Evolutionary conservation across 805 yeast genomes (phyloP), one percentile per base, ranked within the genome.

Genomic region (Kuraishia floccosa): DNA sequence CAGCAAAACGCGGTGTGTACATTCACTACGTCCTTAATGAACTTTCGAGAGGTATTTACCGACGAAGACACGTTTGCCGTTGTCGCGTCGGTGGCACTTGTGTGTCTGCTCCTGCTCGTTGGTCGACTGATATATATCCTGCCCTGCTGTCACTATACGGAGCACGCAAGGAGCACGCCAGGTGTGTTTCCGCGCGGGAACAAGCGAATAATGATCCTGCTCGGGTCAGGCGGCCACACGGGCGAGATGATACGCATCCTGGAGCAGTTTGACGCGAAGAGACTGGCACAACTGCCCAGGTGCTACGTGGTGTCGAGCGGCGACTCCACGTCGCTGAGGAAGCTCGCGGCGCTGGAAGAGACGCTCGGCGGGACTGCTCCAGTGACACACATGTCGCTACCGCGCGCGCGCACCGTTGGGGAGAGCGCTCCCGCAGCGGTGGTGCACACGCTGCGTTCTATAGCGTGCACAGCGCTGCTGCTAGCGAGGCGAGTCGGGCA

Each of bases 151-250:
- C 28, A 24, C 9, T 24, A 24, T 12, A 24, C n/a, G 17, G 8
- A 16, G 5, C 7, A 8, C 14, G 15, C 17, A n/a, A n/a, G n/a
- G n/a, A n/a, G n/a, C n/a, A n/a, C n/a, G n/a, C n/a, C n/a, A n/a
- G n/a, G n/a, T n/a, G n/a, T n/a, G n/a, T 19, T 10, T 10, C 22
- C 10, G 6, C 22, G 24, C 30, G 14, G 17, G 28, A 21, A 17
- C 35, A 34, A 21, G 32, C 13, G 22, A 7, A 7, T 72, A 16
- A 65, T 81, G 68, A 58, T 81, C 1, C 63, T 85, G n/a, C 55
- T 89, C 8, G 97, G 97, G 0, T 85, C 96, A 1, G 98, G 98
- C 2, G 97, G 96, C 3, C 97, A 86, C 46, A 86, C 96, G 0
- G 96, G 96, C 2, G 96, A 89, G 51, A 84, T 89, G 93, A 50